Evolutionary conservation across 2,329 filamentous ascomycete genomes (phyloP), one percentile per base, ranked within the genome.

Genomic region (Pseudophaeomoniella oleicola): DNA sequence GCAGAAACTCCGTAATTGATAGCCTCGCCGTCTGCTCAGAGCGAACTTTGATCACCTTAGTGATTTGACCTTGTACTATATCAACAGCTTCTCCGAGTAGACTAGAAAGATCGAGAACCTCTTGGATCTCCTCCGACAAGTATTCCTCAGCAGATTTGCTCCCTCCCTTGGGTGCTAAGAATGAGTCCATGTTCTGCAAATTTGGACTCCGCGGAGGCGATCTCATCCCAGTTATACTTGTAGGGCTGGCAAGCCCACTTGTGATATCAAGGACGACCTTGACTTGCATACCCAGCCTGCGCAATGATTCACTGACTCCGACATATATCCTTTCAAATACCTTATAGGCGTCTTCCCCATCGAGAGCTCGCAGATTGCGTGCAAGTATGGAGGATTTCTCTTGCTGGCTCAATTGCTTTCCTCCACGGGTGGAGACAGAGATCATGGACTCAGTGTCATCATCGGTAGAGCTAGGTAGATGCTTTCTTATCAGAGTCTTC

Each of bases 201-300:
- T 56, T 58, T 2, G 64, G 67, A 40, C 66, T 71, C 43, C 57
- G 58, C 11, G 60, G 54, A 12, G 69, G 66, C 1, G 68, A 71
- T 39, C 57, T 60, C 16, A 64, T 44, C 18, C 54, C 52, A 32
- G 49, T 56, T 27, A n/a, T n/a, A 42, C 46, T 43, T 3, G 56
- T 49, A 3, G 63, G 60, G 11, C 58, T 59, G 19, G 64, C 55
- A 22, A 63, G 44, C n/a, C 58, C 58, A 53, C 86, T 94, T 1
- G 87, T 90, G 14, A 94, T 82, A 56, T 98, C 90, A 6, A 98
- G 67, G n/a, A 98, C 61, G 6, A 96, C 78, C 56, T 98, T 98
- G 38, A 90, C 81, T 54, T 96, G 88, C 0, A 85, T 87, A 13
- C 84, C 85, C 5, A 94, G 63, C 49, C 90, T 72, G 39, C 90